Evolutionary conservation across 2,329 filamentous ascomycete genomes (phyloP).

Genomic region (Paraconiothyrium brasiliense): DNA sequence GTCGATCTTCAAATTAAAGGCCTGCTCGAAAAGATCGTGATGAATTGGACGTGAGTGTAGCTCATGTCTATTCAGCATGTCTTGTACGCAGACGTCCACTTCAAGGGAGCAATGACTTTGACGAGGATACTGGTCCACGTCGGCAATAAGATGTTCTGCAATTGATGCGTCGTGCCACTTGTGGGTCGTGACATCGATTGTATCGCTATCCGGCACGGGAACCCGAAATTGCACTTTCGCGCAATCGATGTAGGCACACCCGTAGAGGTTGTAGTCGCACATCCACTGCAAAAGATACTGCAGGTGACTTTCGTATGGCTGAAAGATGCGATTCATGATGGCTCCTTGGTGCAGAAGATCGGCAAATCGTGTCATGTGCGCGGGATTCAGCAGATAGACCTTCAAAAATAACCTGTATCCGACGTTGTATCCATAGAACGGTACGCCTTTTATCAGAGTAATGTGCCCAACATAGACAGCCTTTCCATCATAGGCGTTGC

Average conservation of each 20-base stretch:
- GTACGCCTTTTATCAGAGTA: constrained; percentile 88
- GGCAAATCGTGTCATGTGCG: constrained; percentile 84
- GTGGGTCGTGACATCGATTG: constrained; percentile 69
- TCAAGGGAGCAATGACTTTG: constrained; percentile 90
- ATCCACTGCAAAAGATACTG: constrained; percentile 97
- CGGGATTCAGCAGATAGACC: constrained; percentile 90
- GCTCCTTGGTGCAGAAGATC: constrained; percentile 89
- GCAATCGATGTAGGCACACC: constrained; percentile 85
- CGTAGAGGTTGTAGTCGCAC: constrained; percentile 97
- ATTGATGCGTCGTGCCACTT: constrained; percentile 85
- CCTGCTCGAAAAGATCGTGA: constrained; percentile 83
- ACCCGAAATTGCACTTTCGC: constrained; percentile 75
- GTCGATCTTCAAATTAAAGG: constrained; percentile 69
- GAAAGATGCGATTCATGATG: constrained; percentile 82
- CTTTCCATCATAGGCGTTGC: constrained; percentile 74
- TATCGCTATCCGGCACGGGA: constrained; percentile 76
- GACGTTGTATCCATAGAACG: constrained; percentile 95
- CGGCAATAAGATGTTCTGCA: constrained; percentile 64
- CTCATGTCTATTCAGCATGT: constrained; percentile 84
- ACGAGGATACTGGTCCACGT: constrained; percentile 72
- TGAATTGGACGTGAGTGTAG: constrained; percentile 82
- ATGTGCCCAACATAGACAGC: constrained; percentile 86
- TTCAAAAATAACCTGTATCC: constrained; percentile 93
- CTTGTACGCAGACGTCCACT: constrained; percentile 86
- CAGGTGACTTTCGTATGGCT: constrained; percentile 93